A percentile compares a stretch with the other conserved stretches of the same genome.
Conservation (phyloP, 305 asterid genomes). For the Striga hermonthica region DNA sequence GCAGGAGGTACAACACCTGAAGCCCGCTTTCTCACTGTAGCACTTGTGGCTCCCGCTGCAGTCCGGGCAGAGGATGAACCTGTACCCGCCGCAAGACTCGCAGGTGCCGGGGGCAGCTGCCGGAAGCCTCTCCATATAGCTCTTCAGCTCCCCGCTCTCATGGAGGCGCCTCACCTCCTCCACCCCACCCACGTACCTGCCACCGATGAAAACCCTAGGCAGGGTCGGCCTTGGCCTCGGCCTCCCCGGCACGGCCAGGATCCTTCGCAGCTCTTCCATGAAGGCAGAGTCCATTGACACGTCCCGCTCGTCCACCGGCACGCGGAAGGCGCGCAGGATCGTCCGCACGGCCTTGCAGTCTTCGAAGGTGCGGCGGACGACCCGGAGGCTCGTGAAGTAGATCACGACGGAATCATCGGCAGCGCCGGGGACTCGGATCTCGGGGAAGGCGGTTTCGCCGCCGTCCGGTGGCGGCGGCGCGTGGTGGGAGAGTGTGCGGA, state of each 20-base stretch:
- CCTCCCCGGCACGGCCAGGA: slow-evolving; percentile 49
- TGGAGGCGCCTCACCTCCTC: slow-evolving; percentile 80
- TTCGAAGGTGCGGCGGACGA: slow-evolving; percentile 80
- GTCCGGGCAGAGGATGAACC: slow-evolving; percentile 65
- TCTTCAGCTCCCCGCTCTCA: slow-evolving; percentile 86
- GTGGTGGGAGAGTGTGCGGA: slow-evolving; percentile 51
- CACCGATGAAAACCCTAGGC: slow-evolving; percentile 85
- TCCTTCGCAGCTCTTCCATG: slow-evolving; percentile 72
- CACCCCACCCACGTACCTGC: slow-evolving; percentile 87
- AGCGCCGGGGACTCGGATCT: slow-evolving; percentile 62
- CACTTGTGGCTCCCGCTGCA: slow-evolving; percentile 83
- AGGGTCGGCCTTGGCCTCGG: slow-evolving; percentile 46
- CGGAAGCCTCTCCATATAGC: slow-evolving; percentile 52
- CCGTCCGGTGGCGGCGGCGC: slow-evolving; percentile 24
- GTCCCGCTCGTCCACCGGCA: slow-evolving; percentile 81
- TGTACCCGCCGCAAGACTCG: slow-evolving; percentile 67
- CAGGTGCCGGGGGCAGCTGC: slow-evolving; percentile 58
- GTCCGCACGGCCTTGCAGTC: slow-evolving; percentile 69
- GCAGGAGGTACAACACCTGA: slow-evolving; percentile 74
- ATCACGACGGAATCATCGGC: slow-evolving; percentile 73
- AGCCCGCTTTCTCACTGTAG: slow-evolving; percentile 69
- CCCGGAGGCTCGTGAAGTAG: slow-evolving; percentile 81
- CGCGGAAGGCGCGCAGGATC: slow-evolving; percentile 67
- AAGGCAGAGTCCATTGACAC: slow-evolving; percentile 76
- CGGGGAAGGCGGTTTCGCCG: slow-evolving; percentile 34